Conservation (phyloP, 148 eudicot species). For the Mesembryanthemum crystallinum region DNA sequence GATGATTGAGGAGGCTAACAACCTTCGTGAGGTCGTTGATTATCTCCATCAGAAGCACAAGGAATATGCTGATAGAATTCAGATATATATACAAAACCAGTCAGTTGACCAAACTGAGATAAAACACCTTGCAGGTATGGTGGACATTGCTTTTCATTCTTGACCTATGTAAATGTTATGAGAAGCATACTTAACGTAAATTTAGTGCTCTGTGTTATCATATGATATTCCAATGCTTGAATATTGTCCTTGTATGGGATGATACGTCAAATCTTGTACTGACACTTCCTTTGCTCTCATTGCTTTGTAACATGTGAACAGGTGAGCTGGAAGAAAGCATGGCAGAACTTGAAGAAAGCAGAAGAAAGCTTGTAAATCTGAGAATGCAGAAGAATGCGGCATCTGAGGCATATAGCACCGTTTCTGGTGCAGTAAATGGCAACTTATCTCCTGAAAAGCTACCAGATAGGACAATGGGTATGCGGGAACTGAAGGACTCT, state of each 20-base stretch:
- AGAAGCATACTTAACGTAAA: neutral
- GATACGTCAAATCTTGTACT: neutral
- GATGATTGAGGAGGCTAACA: slow-evolving; percentile 63
- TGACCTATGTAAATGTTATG: neutral
- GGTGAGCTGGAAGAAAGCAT: slow-evolving; percentile 86
- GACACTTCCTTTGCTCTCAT: neutral
- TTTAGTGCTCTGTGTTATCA: neutral
- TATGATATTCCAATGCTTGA: neutral
- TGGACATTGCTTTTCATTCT: slow-evolving; percentile 6
- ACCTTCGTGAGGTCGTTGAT: slow-evolving; percentile 53
- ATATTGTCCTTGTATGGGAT: neutral
- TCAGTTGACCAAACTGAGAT: slow-evolving; percentile 75
- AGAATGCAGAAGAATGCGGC: slow-evolving; percentile 74
- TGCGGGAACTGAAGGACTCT: slow-evolving; percentile 71
- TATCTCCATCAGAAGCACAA: slow-evolving; percentile 68
- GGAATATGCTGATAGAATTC: slow-evolving; percentile 57
- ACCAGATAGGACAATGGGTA: slow-evolving; percentile 55
- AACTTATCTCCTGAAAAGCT: slow-evolving; percentile 62
- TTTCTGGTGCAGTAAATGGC: slow-evolving; percentile 62
- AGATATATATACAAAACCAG: slow-evolving; percentile 45
- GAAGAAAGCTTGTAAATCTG: slow-evolving; percentile 82
- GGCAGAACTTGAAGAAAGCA: slow-evolving; percentile 88
- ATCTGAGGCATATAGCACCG: slow-evolving; percentile 56
- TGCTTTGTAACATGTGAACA: slow-evolving; percentile 20
- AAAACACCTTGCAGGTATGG: slow-evolving; percentile 59